A percentile compares a stretch with the other conserved stretches of the same genome.
Evolutionary conservation across 1,139 yeast genomes (phyloP).

Genomic region (Suhomyces atakaporum): DNA sequence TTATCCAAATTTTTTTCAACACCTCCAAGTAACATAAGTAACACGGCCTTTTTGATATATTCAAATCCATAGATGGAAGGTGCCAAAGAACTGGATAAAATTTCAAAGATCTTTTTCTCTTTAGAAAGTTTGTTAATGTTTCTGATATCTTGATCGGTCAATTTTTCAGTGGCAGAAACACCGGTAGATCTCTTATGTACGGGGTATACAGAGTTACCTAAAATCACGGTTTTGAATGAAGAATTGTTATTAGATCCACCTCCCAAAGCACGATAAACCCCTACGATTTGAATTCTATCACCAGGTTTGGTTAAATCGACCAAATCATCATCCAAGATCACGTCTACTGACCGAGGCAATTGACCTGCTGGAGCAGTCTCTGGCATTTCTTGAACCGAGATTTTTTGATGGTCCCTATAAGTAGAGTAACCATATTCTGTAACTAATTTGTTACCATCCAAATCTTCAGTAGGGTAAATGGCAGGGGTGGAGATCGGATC

Average conservation of each 20-base stretch:
- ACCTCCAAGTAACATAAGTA: constrained; percentile 91
- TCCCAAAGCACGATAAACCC: constrained; percentile 91
- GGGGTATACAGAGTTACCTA: constrained; percentile 88
- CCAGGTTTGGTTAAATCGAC: constrained; percentile 95
- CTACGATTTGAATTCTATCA: constrained; percentile 91
- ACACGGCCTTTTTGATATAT: constrained; percentile 84
- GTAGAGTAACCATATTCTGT: constrained; percentile 95
- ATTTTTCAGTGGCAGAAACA: constrained; percentile 70
- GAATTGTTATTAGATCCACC: constrained; percentile 67
- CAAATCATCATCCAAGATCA: constrained; percentile 88
- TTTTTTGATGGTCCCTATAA: constrained; percentile 90
- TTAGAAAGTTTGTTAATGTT: constrained; percentile 79
- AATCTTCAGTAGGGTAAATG: constrained; percentile 90
- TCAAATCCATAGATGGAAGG: constrained; percentile 96
- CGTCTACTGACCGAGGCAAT: constrained; percentile 89
- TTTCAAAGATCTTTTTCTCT: constrained; percentile 68
- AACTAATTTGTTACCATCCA: constrained; percentile 81
- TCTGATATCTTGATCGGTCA: constrained; percentile 82
- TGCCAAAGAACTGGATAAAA: constrained; percentile 83
- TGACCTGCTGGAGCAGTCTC: constrained; percentile 99
- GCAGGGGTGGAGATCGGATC: constrained; percentile 85
- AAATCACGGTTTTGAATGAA: constrained; percentile 74
- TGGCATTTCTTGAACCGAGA: constrained; percentile 97
- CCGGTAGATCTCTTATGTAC: constrained; percentile 88
- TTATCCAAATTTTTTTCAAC: constrained; percentile 90